Percentiles rank a stretch among this genome's conserved stretches.
These are phyloP conservation scores for Biscogniauxia marginata DNA, from an alignment of 2,329 filamentous ascomycete species.

Conservation along the genomic window DNA sequence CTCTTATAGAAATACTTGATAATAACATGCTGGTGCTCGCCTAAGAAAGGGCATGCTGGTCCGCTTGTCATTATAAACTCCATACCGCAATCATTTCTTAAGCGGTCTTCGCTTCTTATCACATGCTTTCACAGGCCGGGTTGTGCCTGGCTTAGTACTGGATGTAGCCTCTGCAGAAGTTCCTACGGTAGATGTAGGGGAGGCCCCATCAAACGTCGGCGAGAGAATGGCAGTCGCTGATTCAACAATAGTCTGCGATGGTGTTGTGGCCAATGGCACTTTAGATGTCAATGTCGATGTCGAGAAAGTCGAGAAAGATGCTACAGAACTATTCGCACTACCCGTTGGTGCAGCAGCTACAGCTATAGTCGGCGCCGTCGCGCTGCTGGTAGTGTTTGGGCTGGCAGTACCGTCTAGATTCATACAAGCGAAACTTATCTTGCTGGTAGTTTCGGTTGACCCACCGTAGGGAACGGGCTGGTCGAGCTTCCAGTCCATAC, in stretches of 20 bases:
- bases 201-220: too few relatives aligned
- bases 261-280: not conserved
- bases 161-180: too few relatives aligned
- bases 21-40: too few relatives aligned
- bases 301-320: not conserved
- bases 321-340: not conserved
- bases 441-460: conserved; percentile 30
- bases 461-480: conserved; percentile 23
- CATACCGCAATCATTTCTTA: not conserved
- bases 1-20: not conserved
- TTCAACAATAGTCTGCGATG: not conserved
- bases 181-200: too few relatives aligned
- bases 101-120: not conserved
- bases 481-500: conserved; percentile 51
- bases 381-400: not conserved
- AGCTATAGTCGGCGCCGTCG: too few relatives aligned
- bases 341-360: too few relatives aligned
- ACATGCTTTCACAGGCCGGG: not conserved
- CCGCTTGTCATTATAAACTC: too few relatives aligned
- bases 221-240: not conserved
- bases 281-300: not conserved
- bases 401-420: conserved; percentile 11
- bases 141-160: not conserved
- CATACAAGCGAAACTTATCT: conserved; percentile 55
- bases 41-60: too few relatives aligned